These are phyloP conservation scores for Lepidopterella palustris DNA, from an alignment of 495 filamentous ascomycete species.

Conservation along the genomic window DNA sequence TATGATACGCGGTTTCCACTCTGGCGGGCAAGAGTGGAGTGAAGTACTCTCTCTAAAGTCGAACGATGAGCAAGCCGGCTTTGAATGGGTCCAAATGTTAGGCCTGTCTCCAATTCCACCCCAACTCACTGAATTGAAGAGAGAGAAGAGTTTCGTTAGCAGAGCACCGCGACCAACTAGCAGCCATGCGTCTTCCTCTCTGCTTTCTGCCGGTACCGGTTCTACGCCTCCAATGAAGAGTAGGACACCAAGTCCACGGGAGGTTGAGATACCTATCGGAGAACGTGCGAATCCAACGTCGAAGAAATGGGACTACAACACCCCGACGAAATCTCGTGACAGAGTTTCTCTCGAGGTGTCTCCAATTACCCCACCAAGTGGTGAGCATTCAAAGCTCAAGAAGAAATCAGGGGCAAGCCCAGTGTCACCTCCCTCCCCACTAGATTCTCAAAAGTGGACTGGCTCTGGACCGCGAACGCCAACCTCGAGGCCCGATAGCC, in stretches of 20 bases:
- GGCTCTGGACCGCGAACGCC: background rate
- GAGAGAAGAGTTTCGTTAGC: conserved; percentile 14
- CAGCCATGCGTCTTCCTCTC: conserved; percentile 24
- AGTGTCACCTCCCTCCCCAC: conserved; percentile 18
- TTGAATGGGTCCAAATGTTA: conserved; percentile 84
- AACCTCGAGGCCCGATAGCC: background rate
- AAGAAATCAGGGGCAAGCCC: background rate
- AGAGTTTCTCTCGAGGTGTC: conserved; percentile 17
- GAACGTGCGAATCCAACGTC: conserved; percentile 46
- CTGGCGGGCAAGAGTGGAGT: conserved; percentile 61
- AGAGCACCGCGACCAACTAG: conserved; percentile 16
- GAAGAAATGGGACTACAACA: conserved; percentile 31
- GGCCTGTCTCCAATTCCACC: conserved; percentile 73
- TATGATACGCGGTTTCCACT: conserved; percentile 65
- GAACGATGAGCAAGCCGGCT: conserved; percentile 65
- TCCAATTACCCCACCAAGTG: conserved; percentile 19
- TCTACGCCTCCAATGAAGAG: conserved; percentile 39
- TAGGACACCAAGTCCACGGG: conserved; percentile 48
- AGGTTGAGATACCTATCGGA: conserved; percentile 67
- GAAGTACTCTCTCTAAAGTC: conserved; percentile 69
- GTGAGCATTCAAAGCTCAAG: background rate
- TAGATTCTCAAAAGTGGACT: conserved; percentile 1
- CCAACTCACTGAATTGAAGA: conserved; percentile 34
- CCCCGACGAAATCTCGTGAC: conserved; percentile 3
- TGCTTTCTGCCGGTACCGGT: conserved; percentile 23